Evolutionary conservation across 371 early-diverging fungal species (phyloP).

Genomic region (Fennellomyces sp.): DNA sequence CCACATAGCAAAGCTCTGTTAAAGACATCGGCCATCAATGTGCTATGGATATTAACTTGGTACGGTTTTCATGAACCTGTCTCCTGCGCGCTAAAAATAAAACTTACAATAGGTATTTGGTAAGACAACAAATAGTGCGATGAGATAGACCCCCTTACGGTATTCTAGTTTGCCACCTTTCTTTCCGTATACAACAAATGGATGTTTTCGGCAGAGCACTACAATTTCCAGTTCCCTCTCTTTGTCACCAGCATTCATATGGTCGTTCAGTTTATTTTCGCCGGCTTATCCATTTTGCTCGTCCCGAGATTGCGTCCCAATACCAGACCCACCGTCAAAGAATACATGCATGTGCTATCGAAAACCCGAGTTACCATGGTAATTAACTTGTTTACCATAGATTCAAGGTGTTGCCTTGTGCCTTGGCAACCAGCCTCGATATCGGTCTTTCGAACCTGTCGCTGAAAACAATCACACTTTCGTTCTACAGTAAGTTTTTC

Average conservation of each 20-base stretch:
- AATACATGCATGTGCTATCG: conserved; percentile 54
- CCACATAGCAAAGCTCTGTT: conserved; percentile 26
- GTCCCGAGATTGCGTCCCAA: conserved; percentile 60
- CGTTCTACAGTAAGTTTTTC: conserved; percentile 77
- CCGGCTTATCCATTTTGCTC: conserved; percentile 54
- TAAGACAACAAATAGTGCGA: conserved; percentile 12
- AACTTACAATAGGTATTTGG: conserved; percentile 30
- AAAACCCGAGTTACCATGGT: not conserved
- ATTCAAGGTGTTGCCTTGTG: conserved; percentile 80
- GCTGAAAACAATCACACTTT: conserved; percentile 81
- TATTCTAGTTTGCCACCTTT: conserved; percentile 59
- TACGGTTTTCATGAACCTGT: conserved; percentile 22
- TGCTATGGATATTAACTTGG: conserved; percentile 52
- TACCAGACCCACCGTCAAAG: conserved; percentile 51
- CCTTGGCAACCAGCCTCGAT: conserved; percentile 86
- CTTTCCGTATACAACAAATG: conserved; percentile 89
- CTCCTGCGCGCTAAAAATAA: too few species aligned
- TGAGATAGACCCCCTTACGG: not conserved
- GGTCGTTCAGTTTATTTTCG: conserved; percentile 70
- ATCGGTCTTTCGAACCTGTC: conserved; percentile 89
- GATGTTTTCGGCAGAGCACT: conserved; percentile 78
- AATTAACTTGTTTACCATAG: conserved; percentile 20
- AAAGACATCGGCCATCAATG: conserved; percentile 37
- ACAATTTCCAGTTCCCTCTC: conserved; percentile 80
- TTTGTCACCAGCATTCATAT: conserved; percentile 79